Evolutionary conservation across 306 rosid species (phyloP).

Genomic region (Mimosa bimucronata): DNA sequence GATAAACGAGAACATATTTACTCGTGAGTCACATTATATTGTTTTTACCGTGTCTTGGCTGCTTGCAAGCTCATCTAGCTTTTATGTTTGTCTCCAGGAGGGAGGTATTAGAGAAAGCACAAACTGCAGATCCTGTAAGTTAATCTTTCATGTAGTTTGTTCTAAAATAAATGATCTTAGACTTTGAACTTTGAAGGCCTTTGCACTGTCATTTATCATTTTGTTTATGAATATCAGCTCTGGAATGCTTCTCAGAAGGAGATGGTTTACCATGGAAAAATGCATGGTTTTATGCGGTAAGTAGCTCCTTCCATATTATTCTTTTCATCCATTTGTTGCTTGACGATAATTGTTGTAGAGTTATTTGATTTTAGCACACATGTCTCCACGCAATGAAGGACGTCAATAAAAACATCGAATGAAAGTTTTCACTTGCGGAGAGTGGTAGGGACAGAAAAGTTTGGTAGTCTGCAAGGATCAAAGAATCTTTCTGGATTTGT

Average conservation of each 20-base stretch:
- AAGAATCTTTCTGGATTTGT: background rate
- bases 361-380: background rate
- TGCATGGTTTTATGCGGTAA: slow-evolving; percentile 97
- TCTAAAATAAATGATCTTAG: background rate
- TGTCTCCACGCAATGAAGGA: slow-evolving; percentile 7
- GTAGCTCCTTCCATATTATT: slow-evolving; percentile 32
- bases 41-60: slow-evolving; percentile 15
- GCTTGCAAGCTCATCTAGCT: slow-evolving; percentile 33
- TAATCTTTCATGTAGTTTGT: slow-evolving; percentile 16
- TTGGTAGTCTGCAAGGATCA: background rate
- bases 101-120: slow-evolving; percentile 90
- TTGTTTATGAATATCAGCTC: slow-evolving; percentile 60
- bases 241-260: slow-evolving; percentile 98
- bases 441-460: background rate
- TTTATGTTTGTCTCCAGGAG: slow-evolving; percentile 52
- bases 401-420: slow-evolving; percentile 19
- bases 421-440: background rate
- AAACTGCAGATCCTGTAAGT: slow-evolving; percentile 86
- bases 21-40: slow-evolving; percentile 57
- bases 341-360: slow-evolving; percentile 14
- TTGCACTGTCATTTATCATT: background rate
- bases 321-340: slow-evolving; percentile 29
- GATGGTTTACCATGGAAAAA: slow-evolving; percentile 91
- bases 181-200: background rate
- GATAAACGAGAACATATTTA: slow-evolving; percentile 76